These are phyloP conservation scores for Craterostigma plantagineum DNA, from an alignment of 257 asterid genomes.

Conservation along the genomic window DNA sequence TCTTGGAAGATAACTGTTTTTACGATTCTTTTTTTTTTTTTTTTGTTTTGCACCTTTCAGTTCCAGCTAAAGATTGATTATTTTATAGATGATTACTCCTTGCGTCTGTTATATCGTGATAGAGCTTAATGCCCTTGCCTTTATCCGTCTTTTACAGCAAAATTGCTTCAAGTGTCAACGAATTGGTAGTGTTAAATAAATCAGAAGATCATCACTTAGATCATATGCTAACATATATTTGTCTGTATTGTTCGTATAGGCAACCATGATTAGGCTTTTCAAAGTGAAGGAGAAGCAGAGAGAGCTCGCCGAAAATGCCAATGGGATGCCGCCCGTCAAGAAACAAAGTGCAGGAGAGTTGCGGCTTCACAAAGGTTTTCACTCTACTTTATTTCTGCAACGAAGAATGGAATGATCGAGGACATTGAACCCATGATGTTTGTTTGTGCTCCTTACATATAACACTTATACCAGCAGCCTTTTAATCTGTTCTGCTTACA, in stretches of 20 bases:
- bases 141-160: too few relatives aligned
- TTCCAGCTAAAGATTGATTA: too few relatives aligned
- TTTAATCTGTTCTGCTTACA: constrained; percentile 12
- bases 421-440: not conserved
- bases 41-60: too few relatives aligned
- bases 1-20: too few relatives aligned
- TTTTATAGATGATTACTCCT: too few relatives aligned
- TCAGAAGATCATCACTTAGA: too few relatives aligned
- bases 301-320: constrained; percentile 80
- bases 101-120: too few relatives aligned
- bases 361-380: constrained; percentile 61
- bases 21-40: too few relatives aligned
- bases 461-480: not conserved
- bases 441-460: not conserved
- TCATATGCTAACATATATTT: not conserved
- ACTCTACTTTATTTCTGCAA: not conserved
- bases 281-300: constrained; percentile 89
- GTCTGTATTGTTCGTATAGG: constrained; percentile 16
- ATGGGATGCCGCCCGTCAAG: constrained; percentile 73
- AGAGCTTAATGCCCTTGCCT: too few relatives aligned
- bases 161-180: too few relatives aligned
- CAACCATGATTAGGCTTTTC: constrained; percentile 75
- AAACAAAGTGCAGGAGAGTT: constrained; percentile 93
- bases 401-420: too few relatives aligned
- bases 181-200: too few relatives aligned